Base-by-base conservation (phyloP, 1,284 basidiomycete genomes). In the Irpex lacteus region DNA sequence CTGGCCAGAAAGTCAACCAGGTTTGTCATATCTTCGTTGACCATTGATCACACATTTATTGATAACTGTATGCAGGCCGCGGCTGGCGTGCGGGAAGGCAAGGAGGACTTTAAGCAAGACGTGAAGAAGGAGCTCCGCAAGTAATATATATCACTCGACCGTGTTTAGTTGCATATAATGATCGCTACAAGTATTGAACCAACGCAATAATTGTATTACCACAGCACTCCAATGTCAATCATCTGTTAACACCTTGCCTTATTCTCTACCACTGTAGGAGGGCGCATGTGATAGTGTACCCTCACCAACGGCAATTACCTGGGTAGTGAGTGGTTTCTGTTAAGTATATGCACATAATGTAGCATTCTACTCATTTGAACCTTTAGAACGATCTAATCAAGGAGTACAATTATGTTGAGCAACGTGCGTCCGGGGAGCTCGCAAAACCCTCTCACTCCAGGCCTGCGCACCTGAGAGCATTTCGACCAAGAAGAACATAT, bases 1-100 rank as follows among this genome's bases (percentile, higher is more conserved):
- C 79, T 2, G 71, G 72, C 36, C 73, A 80, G 63, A 80, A 80
- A 65, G 75, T 77, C 7, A 77, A 82, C 61, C 77, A 86, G 74
- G 83, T 82, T 62, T 18, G 72, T 66, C n/a, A 9, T 56, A 36
- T 34, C 0, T 18, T 0, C 0, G 5, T 13, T 34, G 21, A 11
- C 9, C 13, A 15, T 56, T 9, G n/a, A 15, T 1, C 9, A 34
- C 65, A 37, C 11, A 32, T 57, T 11, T 15, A 44, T 21, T 21
- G 44, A 32, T 5, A 26, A 49, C 3, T 7, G 19, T 52, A 9
- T 60, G 15, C 61, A 86, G 84, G 79, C 81, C 13, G 76, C 77
- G 15, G 73, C 80, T 37, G 77, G 77, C 21, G 79, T 78, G 26
- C 75, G 74, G 53, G 73, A 83, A 70, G 76, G 78, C 0, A 81